Evolutionary conservation across 108 stramenopile genomes (phyloP).

Genomic region (Cyclostephanos invisitatus): DNA sequence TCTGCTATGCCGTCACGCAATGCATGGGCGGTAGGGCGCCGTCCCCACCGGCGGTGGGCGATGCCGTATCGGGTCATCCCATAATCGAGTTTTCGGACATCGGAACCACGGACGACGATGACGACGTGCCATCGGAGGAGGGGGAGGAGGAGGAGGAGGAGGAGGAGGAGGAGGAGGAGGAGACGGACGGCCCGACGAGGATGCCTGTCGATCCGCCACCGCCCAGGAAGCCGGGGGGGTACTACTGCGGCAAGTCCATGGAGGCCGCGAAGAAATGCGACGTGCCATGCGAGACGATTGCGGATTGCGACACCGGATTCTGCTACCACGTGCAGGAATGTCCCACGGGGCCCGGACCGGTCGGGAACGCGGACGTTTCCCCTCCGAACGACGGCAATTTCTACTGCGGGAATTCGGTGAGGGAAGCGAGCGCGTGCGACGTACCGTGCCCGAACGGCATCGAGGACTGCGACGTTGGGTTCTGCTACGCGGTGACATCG

Average conservation of each 20-base stretch:
- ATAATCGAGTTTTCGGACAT: neutral
- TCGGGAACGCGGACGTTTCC: neutral
- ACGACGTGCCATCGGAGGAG: neutral
- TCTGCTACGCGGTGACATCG: slow-evolving; percentile 34
- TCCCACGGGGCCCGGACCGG: neutral
- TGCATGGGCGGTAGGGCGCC: slow-evolving; percentile 10
- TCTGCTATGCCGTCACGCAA: slow-evolving; percentile 32
- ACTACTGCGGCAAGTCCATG: neutral
- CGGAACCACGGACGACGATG: neutral
- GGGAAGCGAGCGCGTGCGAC: slow-evolving; percentile 17
- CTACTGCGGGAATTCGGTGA: too few species aligned
- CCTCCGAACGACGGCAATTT: neutral
- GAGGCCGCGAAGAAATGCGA: neutral
- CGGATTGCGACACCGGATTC: neutral
- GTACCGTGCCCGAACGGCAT: slow-evolving; percentile 24
- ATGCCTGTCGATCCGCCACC: neutral
- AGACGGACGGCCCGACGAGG: neutral
- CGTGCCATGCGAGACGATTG: neutral
- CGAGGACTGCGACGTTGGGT: slow-evolving; percentile 17
- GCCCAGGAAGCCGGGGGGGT: neutral
- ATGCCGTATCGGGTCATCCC: neutral
- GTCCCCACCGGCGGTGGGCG: neutral
- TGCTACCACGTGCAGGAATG: neutral
- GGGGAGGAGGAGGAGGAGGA: too few species aligned
- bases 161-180: too few species aligned